Conservation (phyloP, 768 basidiomycete species). For the Hemileccinum impolitum region DNA sequence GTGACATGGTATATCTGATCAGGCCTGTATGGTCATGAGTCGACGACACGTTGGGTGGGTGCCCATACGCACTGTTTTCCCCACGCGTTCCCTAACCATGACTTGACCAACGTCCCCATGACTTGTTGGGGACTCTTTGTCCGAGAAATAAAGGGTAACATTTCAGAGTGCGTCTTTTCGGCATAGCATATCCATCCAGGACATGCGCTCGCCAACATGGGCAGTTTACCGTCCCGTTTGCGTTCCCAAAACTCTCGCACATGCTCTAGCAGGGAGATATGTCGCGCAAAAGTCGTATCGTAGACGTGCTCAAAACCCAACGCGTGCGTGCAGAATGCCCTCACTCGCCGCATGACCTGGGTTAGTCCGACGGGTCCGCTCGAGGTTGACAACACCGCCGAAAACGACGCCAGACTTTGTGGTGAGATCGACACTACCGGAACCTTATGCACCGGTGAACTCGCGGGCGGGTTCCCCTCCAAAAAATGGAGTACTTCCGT, state of each 20-base stretch:
- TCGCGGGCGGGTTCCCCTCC: slow-evolving; percentile 45
- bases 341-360: slow-evolving; percentile 67
- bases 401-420: slow-evolving; percentile 80
- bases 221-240: slow-evolving; percentile 46
- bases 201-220: slow-evolving; percentile 94
- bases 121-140: slow-evolving; percentile 94
- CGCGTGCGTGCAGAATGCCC: slow-evolving; percentile 60
- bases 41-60: neutral
- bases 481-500: slow-evolving; percentile 86
- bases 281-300: slow-evolving; percentile 93
- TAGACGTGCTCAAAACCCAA: slow-evolving; percentile 82
- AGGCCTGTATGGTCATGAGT: slow-evolving; percentile 47
- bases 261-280: slow-evolving; percentile 81
- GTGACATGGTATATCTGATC: slow-evolving; percentile 92
- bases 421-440: slow-evolving; percentile 88
- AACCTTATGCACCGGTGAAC: slow-evolving; percentile 42
- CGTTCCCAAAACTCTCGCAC: slow-evolving; percentile 78
- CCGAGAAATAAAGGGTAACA: slow-evolving; percentile 84
- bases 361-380: slow-evolving; percentile 43
- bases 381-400: slow-evolving; percentile 54
- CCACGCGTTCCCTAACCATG: slow-evolving; percentile 72
- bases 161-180: slow-evolving; percentile 93
- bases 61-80: slow-evolving; percentile 56
- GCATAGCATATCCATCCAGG: slow-evolving; percentile 99
- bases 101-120: slow-evolving; percentile 92